phyloP scores from a whole-genome alignment of 1,284 basidiomycete genomes.

The Ustilago crameri region DNA sequence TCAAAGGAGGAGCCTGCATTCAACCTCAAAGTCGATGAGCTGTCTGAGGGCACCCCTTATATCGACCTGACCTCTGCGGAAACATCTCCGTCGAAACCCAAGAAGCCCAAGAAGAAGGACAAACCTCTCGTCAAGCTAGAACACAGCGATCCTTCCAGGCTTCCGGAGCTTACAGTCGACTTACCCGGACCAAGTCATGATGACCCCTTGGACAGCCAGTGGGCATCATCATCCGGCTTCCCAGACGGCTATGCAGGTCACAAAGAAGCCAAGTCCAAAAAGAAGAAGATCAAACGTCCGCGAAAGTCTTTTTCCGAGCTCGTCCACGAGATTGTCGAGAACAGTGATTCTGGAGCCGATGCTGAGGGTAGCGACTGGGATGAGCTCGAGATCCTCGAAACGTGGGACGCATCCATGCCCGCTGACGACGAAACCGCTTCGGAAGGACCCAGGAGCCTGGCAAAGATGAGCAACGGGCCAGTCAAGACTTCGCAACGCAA shows the following conservation, averaged over 20 bases:
- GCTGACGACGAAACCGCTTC: conserved; percentile 6
- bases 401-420: conserved; percentile 11
- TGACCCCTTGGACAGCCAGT: not conserved
- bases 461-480: conserved; percentile 45
- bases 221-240: not conserved
- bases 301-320: conserved; percentile 33
- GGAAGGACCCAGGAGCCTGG: conserved; percentile 18
- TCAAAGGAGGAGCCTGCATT: conserved; percentile 22
- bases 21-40: conserved; percentile 9
- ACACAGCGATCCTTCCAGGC: not conserved
- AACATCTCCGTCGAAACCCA: conserved; percentile 5
- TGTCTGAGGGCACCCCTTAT: not conserved
- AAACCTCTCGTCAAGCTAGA: conserved; percentile 10
- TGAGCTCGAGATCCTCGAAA: conserved; percentile 35
- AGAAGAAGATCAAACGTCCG: conserved; percentile 25
- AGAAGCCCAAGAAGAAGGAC: conserved; percentile 22
- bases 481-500: conserved; percentile 46
- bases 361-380: conserved; percentile 55
- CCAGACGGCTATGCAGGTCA: not conserved
- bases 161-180: conserved; percentile 9
- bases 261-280: conserved; percentile 14
- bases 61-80: not conserved
- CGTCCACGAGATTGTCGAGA: conserved; percentile 39
- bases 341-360: conserved; percentile 44
- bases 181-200: not conserved